A percentile compares a stretch with the other conserved stretches of the same genome.
These are phyloP conservation scores for Fusarium veterinarium DNA, from an alignment of 2,329 filamentous ascomycete genomes.

Conservation along the genomic window DNA sequence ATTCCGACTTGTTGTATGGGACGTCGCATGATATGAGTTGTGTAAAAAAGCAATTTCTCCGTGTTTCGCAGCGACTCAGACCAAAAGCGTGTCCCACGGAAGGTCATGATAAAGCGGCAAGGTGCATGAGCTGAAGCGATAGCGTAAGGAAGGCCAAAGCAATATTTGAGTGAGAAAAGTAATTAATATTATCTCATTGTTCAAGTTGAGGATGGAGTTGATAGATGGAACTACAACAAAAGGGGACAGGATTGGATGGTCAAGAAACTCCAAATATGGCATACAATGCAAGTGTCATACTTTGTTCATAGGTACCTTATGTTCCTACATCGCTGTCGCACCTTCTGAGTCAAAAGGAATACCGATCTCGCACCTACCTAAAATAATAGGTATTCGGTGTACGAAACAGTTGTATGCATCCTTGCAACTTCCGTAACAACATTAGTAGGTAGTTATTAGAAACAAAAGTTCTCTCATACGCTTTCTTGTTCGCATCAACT, in stretches of 20 bases:
- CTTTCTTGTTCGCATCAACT: not conserved
- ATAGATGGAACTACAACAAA: not conserved
- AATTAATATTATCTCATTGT: not conserved
- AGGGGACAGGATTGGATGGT: not conserved
- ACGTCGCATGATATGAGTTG: not conserved
- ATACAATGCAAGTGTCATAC: not conserved
- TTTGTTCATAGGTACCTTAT: not conserved
- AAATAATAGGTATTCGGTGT: not conserved
- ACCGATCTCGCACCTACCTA: not conserved
- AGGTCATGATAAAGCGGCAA: slow-evolving; percentile 1
- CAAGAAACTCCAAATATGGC: not conserved
- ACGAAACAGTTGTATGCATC: not conserved
- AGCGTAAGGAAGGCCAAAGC: not conserved
- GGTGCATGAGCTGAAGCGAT: slow-evolving; percentile 20
- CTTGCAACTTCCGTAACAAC: not conserved
- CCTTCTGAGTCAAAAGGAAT: not conserved
- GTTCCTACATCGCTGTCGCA: not conserved
- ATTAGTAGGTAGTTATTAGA: not conserved
- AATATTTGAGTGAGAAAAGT: not conserved
- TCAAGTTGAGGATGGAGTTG: not conserved
- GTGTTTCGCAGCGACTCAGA: not conserved
- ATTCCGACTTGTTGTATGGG: not conserved
- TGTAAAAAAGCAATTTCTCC: slow-evolving; percentile 6
- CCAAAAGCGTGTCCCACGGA: not conserved
- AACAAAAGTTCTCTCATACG: not conserved